Evolutionary conservation across 2,329 filamentous ascomycete genomes (phyloP).

Genomic region (Dothidotthia symphoricarpi): DNA sequence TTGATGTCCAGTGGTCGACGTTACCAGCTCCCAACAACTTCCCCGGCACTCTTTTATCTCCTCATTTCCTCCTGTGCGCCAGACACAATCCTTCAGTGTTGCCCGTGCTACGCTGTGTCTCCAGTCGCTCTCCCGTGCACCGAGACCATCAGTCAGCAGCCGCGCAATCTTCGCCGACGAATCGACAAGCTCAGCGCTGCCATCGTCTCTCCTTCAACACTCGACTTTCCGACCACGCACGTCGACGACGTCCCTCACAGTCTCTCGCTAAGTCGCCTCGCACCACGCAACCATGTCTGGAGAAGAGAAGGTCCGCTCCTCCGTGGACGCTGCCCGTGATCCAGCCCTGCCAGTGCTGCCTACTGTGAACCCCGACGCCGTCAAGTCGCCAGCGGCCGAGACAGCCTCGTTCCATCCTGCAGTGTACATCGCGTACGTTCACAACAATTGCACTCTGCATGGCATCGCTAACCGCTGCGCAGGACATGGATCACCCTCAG

Average conservation of each 20-base stretch:
- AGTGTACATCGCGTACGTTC: slow-evolving; percentile 71
- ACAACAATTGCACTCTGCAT: slow-evolving; percentile 41
- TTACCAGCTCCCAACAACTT: slow-evolving; percentile 25
- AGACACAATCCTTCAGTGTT: slow-evolving; percentile 25
- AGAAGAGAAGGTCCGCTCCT: slow-evolving; percentile 77
- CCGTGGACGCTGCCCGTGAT: slow-evolving; percentile 70
- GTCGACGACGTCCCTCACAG: slow-evolving; percentile 15
- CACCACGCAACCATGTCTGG: slow-evolving; percentile 52
- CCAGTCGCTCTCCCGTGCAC: slow-evolving; percentile 13
- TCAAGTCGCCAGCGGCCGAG: slow-evolving; percentile 67
- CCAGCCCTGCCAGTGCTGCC: slow-evolving; percentile 66
- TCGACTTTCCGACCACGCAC: slow-evolving; percentile 9
- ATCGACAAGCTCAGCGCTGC: slow-evolving; percentile 15
- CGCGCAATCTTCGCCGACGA: slow-evolving; percentile 18
- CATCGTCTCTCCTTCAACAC: slow-evolving; percentile 19
- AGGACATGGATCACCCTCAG: slow-evolving; percentile 91
- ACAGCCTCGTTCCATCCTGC: slow-evolving; percentile 67
- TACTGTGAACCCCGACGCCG: slow-evolving; percentile 71
- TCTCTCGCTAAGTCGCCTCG: slow-evolving; percentile 19
- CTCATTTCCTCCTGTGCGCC: slow-evolving; percentile 24
- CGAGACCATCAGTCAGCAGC: slow-evolving; percentile 22
- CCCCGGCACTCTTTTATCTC: slow-evolving; percentile 23
- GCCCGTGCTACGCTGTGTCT: slow-evolving; percentile 25
- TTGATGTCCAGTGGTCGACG: slow-evolving; percentile 23
- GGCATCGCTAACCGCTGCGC: slow-evolving; percentile 24